Conservation (phyloP, 2,329 filamentous ascomycete species). For the Colletotrichum chlorophyti region DNA sequence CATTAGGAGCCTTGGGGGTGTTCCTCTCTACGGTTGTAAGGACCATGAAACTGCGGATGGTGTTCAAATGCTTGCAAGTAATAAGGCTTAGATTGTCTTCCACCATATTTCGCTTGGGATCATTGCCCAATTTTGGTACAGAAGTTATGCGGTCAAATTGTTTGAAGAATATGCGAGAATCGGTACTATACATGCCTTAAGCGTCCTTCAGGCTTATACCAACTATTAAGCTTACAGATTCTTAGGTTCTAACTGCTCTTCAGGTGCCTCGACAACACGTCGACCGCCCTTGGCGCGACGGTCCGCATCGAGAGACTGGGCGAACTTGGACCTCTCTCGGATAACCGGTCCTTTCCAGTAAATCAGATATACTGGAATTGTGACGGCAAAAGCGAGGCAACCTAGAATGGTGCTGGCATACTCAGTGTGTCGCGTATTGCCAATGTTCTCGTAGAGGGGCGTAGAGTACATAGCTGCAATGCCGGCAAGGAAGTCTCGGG, state of each 20-base stretch:
- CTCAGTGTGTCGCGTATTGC: constrained; percentile 50
- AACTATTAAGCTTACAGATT: neutral
- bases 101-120: too few relatives aligned
- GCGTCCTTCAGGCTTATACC: fast-evolving
- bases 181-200: too few relatives aligned
- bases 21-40: too few relatives aligned
- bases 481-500: constrained; percentile 70
- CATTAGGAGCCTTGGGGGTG: too few relatives aligned
- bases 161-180: too few relatives aligned
- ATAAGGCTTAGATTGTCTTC: too few relatives aligned
- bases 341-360: constrained; percentile 28
- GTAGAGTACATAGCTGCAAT: constrained; percentile 66
- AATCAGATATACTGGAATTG: constrained; percentile 28
- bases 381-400: constrained; percentile 38
- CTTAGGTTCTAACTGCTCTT: constrained; percentile 13
- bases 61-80: too few relatives aligned
- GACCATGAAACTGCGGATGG: too few relatives aligned
- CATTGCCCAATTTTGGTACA: too few relatives aligned
- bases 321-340: constrained; percentile 28
- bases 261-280: neutral
- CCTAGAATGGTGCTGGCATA: constrained; percentile 61
- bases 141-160: too few relatives aligned
- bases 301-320: constrained; percentile 17
- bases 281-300: constrained; percentile 14
- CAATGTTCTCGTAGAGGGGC: constrained; percentile 58